These are phyloP conservation scores for Aspergillus bridgeri DNA, from an alignment of 495 filamentous ascomycete species.

Conservation along the genomic window DNA sequence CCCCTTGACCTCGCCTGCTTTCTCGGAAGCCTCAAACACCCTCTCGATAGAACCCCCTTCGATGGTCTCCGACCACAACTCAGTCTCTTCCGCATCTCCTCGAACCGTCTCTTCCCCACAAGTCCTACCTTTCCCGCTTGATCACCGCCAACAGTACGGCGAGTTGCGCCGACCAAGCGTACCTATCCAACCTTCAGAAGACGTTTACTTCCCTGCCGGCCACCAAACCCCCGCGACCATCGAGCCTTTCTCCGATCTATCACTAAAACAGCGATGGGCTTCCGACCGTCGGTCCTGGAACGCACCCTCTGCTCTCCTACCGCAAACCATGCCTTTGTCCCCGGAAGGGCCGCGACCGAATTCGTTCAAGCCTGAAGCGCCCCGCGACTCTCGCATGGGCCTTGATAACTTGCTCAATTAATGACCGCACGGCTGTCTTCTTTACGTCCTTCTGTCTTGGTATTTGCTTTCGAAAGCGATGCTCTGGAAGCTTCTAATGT, in stretches of 20 bases:
- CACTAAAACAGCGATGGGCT: conserved; percentile 33
- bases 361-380: conserved; percentile 20
- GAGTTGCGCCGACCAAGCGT: conserved; percentile 29
- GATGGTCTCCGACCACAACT: conserved; percentile 67
- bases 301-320: conserved; percentile 19
- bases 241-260: conserved; percentile 30
- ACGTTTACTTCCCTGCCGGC: conserved; percentile 20
- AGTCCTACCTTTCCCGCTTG: conserved; percentile 37
- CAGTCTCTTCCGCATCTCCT: conserved; percentile 57
- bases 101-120: conserved; percentile 43
- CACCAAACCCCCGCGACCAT: conserved; percentile 23
- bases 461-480: conserved; percentile 22
- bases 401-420: conserved; percentile 40
- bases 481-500: conserved; percentile 24
- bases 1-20: conserved; percentile 68
- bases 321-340: conserved; percentile 20
- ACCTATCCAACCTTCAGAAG: conserved; percentile 27
- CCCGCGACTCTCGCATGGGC: conserved; percentile 47
- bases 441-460: conserved; percentile 5
- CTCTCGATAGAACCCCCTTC: conserved; percentile 66
- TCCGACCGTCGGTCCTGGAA: conserved; percentile 34
- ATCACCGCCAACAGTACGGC: conserved; percentile 31
- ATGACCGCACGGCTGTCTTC: conserved; percentile 3
- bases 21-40: conserved; percentile 55
- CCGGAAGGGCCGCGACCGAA: conserved; percentile 12